Conservation (phyloP, 2,329 filamentous ascomycete genomes). For the Fusarium sacchari region DNA sequence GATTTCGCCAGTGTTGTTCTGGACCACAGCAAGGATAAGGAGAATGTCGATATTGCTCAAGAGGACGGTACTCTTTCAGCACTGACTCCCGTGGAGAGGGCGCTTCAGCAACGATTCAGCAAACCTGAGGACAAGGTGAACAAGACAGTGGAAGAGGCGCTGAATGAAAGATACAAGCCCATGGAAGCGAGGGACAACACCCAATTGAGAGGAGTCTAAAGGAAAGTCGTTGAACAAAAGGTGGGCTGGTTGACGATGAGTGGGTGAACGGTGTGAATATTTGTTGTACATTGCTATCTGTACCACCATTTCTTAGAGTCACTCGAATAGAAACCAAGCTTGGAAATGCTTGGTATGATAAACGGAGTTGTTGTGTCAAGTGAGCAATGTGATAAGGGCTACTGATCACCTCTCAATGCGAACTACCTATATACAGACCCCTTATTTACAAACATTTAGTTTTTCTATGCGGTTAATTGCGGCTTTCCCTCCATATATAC, state of each 20-base stretch:
- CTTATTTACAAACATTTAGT: background rate
- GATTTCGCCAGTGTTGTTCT: slow-evolving; percentile 32
- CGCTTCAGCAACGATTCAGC: slow-evolving; percentile 63
- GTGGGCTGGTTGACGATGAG: slow-evolving; percentile 11
- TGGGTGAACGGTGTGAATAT: slow-evolving; percentile 30
- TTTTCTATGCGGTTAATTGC: background rate
- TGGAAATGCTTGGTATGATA: slow-evolving; percentile 30
- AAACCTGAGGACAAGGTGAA: slow-evolving; percentile 52
- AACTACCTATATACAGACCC: slow-evolving; percentile 7
- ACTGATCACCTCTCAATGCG: slow-evolving; percentile 11
- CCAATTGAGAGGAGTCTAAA: slow-evolving; percentile 53
- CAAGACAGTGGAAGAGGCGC: slow-evolving; percentile 62
- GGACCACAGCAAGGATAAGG: slow-evolving; percentile 49
- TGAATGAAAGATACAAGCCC: slow-evolving; percentile 65
- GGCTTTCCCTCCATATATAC: background rate
- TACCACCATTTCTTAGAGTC: slow-evolving; percentile 45
- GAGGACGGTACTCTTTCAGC: slow-evolving; percentile 48
- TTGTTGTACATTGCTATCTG: slow-evolving; percentile 44
- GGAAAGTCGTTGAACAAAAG: slow-evolving; percentile 26
- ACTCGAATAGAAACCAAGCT: slow-evolving; percentile 40
- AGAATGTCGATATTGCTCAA: slow-evolving; percentile 48
- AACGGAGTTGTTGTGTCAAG: slow-evolving; percentile 8
- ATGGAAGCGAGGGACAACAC: slow-evolving; percentile 58
- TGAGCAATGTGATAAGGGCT: slow-evolving; percentile 10
- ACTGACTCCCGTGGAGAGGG: slow-evolving; percentile 57